Base-by-base conservation (phyloP, 2,329 filamentous ascomycete genomes). In the Fusarium musae region DNA sequence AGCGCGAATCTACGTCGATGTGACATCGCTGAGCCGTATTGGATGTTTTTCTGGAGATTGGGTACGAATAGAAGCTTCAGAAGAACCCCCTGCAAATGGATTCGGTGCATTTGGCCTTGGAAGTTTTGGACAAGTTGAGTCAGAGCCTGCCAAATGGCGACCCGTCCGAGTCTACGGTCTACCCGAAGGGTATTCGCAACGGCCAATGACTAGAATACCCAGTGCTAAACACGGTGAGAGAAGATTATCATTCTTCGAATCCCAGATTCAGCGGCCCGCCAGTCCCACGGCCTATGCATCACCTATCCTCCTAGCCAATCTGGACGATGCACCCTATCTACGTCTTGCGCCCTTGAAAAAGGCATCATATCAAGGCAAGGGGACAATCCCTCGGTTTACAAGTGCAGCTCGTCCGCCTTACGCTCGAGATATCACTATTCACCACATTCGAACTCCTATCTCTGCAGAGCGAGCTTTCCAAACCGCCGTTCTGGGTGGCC, bases 11-110 rank as follows among this genome's bases (percentile, higher is more conserved):
- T 99, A 96, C 78, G 95, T 99, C 9, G 95, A 98, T 77, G 92
- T 97, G 12, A 92, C 90, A 64, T 93, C 94, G 3, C 83, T 99
- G 26, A 92, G 94, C 19, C 95, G 95, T 75, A 92, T 99, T 60
- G 95, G 96, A 21, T 98, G 96, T 81, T 99, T 99, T 80, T 98
- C 96, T 1, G 96, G 96, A 36, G 96, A 99, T 79, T 99, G 96
- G 96, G 94, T 97, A 16, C 91, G 93, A 28, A 86, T 98, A 16
- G 94, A 97, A 82, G 87, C 90, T 10, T 89, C 93, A 1, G 88
- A 93, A 73, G 93, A 95, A 79, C 93, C 93, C 66, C 92, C 89
- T 28, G 84, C 86, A 21, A 92, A 90, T 80, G 93, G 87, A 23
- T 89, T 90, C 74, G 93, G 88, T 57, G 84, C 88, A 0, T 93